phyloP scores from a whole-genome alignment of 192 early-diverging fungal genomes.

The Phlyctochytrium bullatum region DNA sequence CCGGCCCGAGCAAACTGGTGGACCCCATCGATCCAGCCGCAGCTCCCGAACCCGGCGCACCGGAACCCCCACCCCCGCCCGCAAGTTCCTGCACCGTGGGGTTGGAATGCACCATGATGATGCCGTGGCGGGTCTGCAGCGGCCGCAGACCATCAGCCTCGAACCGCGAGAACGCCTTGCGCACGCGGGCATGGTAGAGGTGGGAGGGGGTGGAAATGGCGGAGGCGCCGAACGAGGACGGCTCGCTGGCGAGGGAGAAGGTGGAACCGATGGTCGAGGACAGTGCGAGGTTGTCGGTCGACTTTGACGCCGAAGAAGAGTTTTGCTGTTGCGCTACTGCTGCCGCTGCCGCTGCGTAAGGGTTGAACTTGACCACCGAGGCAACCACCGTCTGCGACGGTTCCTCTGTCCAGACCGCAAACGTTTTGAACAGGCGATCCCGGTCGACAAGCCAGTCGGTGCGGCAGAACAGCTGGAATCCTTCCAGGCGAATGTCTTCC shows the following conservation, averaged over 20 bases:
- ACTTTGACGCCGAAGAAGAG: too few relatives aligned
- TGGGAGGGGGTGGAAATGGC: too few relatives aligned
- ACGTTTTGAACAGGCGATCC: slow-evolving; percentile 26
- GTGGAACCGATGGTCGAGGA: neutral
- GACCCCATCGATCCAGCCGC: neutral
- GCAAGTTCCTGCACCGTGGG: too few relatives aligned
- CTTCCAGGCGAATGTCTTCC: slow-evolving; percentile 1
- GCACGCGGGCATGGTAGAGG: slow-evolving; percentile 4
- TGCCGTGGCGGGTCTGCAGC: slow-evolving; percentile 20
- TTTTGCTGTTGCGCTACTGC: neutral
- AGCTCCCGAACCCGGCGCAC: neutral
- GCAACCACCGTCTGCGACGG: slow-evolving; percentile 15
- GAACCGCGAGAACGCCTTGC: slow-evolving; percentile 18
- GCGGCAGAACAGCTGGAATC: slow-evolving; percentile 25
- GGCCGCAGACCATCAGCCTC: slow-evolving; percentile 22
- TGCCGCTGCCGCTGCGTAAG: neutral
- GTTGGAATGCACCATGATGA: slow-evolving; percentile 23
- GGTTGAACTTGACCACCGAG: slow-evolving; percentile 18
- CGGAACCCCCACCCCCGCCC: neutral
- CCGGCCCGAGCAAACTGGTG: too few relatives aligned
- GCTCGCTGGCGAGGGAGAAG: neutral
- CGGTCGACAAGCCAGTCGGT: slow-evolving; percentile 28
- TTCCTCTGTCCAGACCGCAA: slow-evolving; percentile 29
- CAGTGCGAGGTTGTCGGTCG: neutral
- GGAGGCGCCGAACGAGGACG: neutral